Evolutionary conservation across 2,329 filamentous ascomycete genomes (phyloP).

Genomic region (Phialophora tarda): DNA sequence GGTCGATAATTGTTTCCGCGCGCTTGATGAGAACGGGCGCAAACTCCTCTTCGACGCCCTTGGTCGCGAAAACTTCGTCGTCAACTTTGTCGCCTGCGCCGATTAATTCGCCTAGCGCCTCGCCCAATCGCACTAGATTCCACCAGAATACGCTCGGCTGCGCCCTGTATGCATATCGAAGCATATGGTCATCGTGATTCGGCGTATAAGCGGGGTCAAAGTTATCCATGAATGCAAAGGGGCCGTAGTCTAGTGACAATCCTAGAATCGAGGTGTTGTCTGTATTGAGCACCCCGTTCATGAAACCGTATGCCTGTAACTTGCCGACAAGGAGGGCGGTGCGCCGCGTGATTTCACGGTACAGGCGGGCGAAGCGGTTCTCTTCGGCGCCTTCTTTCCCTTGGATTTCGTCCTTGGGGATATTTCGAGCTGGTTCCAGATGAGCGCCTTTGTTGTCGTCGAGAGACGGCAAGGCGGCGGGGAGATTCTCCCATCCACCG

Average conservation of each 20-base stretch:
- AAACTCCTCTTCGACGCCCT: constrained; percentile 74
- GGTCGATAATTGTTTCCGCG: constrained; percentile 82
- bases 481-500: constrained; percentile 83
- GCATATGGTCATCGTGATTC: constrained; percentile 89
- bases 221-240: constrained; percentile 96
- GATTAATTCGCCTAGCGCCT: constrained; percentile 85
- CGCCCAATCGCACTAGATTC: constrained; percentile 91
- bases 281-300: constrained; percentile 97
- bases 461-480: constrained; percentile 56
- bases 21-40: constrained; percentile 73
- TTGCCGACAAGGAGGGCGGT: constrained; percentile 88
- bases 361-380: constrained; percentile 86
- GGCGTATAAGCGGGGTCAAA: constrained; percentile 95
- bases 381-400: constrained; percentile 72
- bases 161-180: constrained; percentile 90
- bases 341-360: constrained; percentile 81
- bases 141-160: constrained; percentile 98
- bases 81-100: constrained; percentile 77
- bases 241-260: constrained; percentile 90
- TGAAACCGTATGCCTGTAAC: constrained; percentile 99
- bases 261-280: constrained; percentile 95
- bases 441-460: constrained; percentile 43
- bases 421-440: constrained; percentile 55
- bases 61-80: constrained; percentile 69
- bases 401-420: constrained; percentile 66